Evolutionary conservation across 352 stramenopile genomes (phyloP), one percentile per base, ranked within the genome.

Genomic region (Globisporangium nunn): DNA sequence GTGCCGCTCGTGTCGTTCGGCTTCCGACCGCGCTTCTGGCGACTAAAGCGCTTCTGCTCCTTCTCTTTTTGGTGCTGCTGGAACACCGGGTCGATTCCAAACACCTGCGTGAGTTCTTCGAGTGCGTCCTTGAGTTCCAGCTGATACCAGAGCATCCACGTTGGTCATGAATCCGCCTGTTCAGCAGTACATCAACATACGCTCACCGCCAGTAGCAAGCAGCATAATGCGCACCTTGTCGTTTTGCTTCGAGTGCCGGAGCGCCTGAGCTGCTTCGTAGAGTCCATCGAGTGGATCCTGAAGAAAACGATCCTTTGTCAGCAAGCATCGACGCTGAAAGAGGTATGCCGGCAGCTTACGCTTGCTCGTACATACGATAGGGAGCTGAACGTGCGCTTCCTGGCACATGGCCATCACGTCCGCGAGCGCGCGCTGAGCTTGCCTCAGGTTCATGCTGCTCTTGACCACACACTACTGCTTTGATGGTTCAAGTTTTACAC

Each of bases 361-460:
- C 10, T 23, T 23, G 23, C 23, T 23, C 23, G 23, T 11, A 14
- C 35, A 11, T 41, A 82, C 72, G 61, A 75, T 39, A 4, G 81
- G 76, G 0, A 91, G 68, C 31, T 80, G 61, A 1, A 91, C 71
- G 58, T 88, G 78, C 2, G 62, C 63, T 30, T 68, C 72, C n/a
- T 87, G 66, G 52, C 81, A 85, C 55, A 82, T 87, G 47, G 60
- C 31, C 23, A 88, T 71, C 18, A 91, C 59, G 6, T 88, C 78
- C 4, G 67, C 73, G 6, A 91, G 68, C 44, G 66, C 69, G 39
- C 72, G 78, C 43, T 85, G 81, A n/a, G 74, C 71, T 56, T 88
- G 78, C 2, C 76, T 74, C 18, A 77, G 68, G 59, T 83, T 88
- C 80, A 91, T 90, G 11, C 14, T 90, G 11, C 14, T 2, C 35